Conservation (phyloP, 2,329 filamentous ascomycete genomes). For the Phyllosticta capitalensis region DNA sequence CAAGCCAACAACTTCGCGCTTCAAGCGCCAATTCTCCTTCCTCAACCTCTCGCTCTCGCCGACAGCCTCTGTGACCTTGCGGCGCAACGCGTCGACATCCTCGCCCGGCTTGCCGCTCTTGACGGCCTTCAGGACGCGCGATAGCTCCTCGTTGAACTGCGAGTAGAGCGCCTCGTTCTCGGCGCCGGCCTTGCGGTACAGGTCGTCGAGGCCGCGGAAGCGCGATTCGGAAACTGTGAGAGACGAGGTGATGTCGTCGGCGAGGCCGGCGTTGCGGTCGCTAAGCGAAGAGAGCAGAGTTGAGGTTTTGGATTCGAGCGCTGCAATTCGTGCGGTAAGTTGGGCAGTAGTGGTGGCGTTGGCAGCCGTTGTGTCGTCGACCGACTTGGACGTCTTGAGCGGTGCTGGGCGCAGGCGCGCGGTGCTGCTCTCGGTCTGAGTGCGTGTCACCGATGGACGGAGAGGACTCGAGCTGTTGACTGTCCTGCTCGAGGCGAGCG, state of each 20-base stretch:
- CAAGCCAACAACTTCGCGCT: constrained; percentile 67
- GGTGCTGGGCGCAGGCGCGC: constrained; percentile 11
- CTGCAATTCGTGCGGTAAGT: constrained; percentile 49
- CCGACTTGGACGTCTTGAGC: constrained; percentile 3
- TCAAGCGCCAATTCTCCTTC: constrained; percentile 77
- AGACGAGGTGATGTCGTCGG: constrained; percentile 61
- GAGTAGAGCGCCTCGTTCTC: constrained; percentile 93
- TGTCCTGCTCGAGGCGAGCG: neutral
- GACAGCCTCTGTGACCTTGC: constrained; percentile 59
- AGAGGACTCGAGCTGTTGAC: neutral
- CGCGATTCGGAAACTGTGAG: constrained; percentile 68
- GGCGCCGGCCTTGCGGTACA: constrained; percentile 77
- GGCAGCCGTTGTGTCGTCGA: constrained; percentile 11
- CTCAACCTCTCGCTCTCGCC: constrained; percentile 70
- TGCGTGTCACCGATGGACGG: constrained; percentile 1
- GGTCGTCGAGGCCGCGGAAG: constrained; percentile 71
- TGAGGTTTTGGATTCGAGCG: constrained; percentile 47
- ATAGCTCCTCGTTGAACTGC: constrained; percentile 83
- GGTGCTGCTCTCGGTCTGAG: constrained; percentile 2
- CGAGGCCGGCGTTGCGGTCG: constrained; percentile 39
- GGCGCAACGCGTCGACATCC: constrained; percentile 68
- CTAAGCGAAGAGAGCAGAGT: constrained; percentile 14
- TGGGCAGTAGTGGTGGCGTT: constrained; percentile 25
- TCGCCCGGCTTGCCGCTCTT: constrained; percentile 60
- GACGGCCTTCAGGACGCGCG: constrained; percentile 57